phyloP scores from a whole-genome alignment of 345 rosid species.

The Hibiscus tridactylites region DNA sequence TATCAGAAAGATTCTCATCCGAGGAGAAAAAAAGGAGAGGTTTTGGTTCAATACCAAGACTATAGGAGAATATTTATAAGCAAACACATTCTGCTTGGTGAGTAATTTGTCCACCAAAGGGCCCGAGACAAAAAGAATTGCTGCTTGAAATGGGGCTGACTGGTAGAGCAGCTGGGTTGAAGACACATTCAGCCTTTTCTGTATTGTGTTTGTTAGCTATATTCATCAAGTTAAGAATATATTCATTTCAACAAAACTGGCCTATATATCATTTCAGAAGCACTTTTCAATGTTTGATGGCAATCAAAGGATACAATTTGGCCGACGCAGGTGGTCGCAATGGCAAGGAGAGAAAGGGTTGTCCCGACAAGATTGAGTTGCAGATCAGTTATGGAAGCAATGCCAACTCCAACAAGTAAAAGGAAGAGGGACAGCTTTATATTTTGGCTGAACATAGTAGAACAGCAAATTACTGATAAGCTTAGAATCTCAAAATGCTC shows the following conservation, averaged over 20 bases:
- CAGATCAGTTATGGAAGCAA: slow-evolving; percentile 94
- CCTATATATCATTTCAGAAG: no score
- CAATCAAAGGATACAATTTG: slow-evolving; percentile 70
- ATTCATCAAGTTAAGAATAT: slow-evolving; percentile 19
- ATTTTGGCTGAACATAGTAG: slow-evolving; percentile 53
- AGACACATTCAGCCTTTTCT: slow-evolving; percentile 84
- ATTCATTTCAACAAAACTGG: no score
- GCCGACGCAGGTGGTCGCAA: slow-evolving; percentile 81
- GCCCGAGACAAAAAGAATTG: slow-evolving; percentile 90
- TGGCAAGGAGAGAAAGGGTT: slow-evolving; percentile 73
- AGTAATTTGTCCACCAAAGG: slow-evolving; percentile 86
- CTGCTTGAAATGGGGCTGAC: slow-evolving; percentile 98
- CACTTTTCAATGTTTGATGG: not conserved
- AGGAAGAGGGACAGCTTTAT: slow-evolving; percentile 65
- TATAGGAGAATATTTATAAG: slow-evolving; percentile 69
- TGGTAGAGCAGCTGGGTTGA: slow-evolving; percentile 95
- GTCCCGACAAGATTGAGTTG: slow-evolving; percentile 86
- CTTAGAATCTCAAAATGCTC: slow-evolving; percentile 1
- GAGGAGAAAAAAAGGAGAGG: not conserved
- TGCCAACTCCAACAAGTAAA: slow-evolving; percentile 75
- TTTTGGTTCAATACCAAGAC: slow-evolving; percentile 46
- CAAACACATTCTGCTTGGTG: slow-evolving; percentile 80
- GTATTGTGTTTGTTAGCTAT: slow-evolving; percentile 94
- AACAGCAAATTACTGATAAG: not conserved
- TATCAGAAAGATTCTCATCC: not conserved